Conservation (phyloP, 768 basidiomycete genomes). For the Serendipita vermifera region DNA sequence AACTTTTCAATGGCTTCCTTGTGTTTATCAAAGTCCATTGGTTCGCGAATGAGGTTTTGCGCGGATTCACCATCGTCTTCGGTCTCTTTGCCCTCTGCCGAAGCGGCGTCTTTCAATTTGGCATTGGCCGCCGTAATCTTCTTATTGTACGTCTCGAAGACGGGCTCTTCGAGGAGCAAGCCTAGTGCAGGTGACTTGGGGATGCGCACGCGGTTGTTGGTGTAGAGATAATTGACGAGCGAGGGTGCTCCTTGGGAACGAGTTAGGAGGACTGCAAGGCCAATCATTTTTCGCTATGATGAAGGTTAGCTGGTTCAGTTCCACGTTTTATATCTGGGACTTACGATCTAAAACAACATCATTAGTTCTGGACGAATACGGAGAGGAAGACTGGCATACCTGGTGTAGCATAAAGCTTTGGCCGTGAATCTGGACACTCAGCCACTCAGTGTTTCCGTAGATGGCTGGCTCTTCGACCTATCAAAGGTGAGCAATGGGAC, state of each 20-base stretch:
- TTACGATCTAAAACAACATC: conserved; percentile 16
- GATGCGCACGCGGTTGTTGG: conserved; percentile 60
- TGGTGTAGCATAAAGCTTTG: conserved; percentile 99
- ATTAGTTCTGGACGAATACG: not conserved
- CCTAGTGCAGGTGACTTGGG: conserved; percentile 96
- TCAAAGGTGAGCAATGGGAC: not conserved
- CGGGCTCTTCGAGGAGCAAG: conserved; percentile 75
- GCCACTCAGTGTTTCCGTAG: conserved; percentile 88
- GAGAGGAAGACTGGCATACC: conserved; percentile 34
- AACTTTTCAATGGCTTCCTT: conserved; percentile 61
- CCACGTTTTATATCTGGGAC: conserved; percentile 9
- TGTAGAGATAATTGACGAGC: conserved; percentile 48
- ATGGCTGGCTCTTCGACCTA: conserved; percentile 79
- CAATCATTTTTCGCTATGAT: conserved; percentile 91
- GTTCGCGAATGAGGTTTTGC: conserved; percentile 28
- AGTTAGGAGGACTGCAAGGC: conserved; percentile 49
- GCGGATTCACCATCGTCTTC: conserved; percentile 9
- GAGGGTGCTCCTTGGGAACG: not conserved
- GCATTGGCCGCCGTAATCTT: conserved; percentile 33
- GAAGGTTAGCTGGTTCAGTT: conserved; percentile 1
- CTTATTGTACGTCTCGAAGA: conserved; percentile 66
- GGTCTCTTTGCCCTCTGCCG: conserved; percentile 19
- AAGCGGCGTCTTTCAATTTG: not conserved
- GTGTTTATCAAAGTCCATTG: conserved; percentile 59
- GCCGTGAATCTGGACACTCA: conserved; percentile 84